These are phyloP conservation scores for Ochetophila trinervis DNA, from an alignment of 306 rosid genomes.

Conservation along the genomic window DNA sequence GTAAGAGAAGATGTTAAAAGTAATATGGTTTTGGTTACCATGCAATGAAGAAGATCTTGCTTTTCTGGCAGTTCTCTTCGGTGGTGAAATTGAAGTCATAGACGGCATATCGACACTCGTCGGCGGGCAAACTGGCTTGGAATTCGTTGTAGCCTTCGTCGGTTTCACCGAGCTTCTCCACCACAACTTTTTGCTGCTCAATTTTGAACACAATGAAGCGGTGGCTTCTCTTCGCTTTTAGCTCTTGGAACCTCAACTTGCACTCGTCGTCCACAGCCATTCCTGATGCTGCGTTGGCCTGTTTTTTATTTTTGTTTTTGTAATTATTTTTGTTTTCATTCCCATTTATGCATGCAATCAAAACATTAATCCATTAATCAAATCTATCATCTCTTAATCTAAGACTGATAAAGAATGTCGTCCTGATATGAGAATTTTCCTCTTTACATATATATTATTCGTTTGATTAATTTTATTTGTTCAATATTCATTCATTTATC, in stretches of 20 bases:
- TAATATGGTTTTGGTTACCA: too few relatives aligned
- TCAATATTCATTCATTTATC: too few relatives aligned
- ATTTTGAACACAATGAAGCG: constrained; percentile 79
- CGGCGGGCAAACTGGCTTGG: constrained; percentile 64
- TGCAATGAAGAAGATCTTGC: constrained; percentile 93
- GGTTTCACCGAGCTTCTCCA: constrained; percentile 63
- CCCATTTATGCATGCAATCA: too few relatives aligned
- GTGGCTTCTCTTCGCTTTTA: constrained; percentile 62
- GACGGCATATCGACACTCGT: constrained; percentile 87
- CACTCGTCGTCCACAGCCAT: constrained; percentile 85
- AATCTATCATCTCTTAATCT: too few relatives aligned
- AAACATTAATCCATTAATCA: too few relatives aligned
- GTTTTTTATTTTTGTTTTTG: too few relatives aligned
- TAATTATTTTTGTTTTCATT: too few relatives aligned
- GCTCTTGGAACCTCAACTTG: constrained; percentile 71
- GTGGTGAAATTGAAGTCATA: constrained; percentile 79
- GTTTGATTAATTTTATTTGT: too few relatives aligned
- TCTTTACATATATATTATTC: too few relatives aligned
- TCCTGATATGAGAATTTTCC: too few relatives aligned
- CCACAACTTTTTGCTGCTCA: constrained; percentile 56
- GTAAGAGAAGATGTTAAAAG: too few relatives aligned
- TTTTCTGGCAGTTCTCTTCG: constrained; percentile 76
- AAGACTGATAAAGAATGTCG: too few relatives aligned
- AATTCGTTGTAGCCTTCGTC: constrained; percentile 55
- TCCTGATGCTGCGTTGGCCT: constrained; percentile 92